Conservation (phyloP, 139 green algal genomes). For the Raphidocelis subcapitata region DNA sequence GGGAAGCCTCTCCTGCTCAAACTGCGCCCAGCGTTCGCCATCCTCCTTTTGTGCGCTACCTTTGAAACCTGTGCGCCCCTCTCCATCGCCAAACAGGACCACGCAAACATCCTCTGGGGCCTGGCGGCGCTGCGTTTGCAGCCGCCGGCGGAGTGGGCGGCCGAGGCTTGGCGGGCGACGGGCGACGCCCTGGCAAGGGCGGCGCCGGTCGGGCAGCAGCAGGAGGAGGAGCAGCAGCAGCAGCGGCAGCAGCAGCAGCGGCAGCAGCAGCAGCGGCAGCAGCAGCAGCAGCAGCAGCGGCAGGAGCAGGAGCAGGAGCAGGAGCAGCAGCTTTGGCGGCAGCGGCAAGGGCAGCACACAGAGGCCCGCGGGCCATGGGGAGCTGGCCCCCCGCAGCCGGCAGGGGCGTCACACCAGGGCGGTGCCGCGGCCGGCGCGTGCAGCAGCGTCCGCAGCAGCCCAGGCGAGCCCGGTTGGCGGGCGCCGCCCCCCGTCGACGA, state of each 20-base stretch:
- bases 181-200: too few species aligned
- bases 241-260: conserved; percentile 1
- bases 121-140: not conserved
- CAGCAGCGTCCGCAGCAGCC: not conserved
- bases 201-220: too few species aligned
- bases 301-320: conserved; percentile 10
- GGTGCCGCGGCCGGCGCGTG: not conserved
- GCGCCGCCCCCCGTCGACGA: not conserved
- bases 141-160: too few species aligned
- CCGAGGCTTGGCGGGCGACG: too few species aligned
- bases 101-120: conserved; percentile 10
- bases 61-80: not conserved
- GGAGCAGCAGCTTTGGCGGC: too few species aligned
- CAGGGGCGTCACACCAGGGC: not conserved
- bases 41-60: not conserved
- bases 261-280: not conserved
- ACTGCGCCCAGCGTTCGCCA: not conserved
- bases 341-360: too few species aligned
- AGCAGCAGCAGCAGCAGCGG: not conserved
- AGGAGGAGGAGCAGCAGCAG: too few species aligned
- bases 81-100: conserved; percentile 1
- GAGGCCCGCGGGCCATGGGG: too few species aligned
- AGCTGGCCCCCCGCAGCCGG: too few species aligned
- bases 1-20: not conserved
- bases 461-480: not conserved